Evolutionary conservation across 1,284 basidiomycete genomes (phyloP).

Genomic region (Microbotryum violaceum): DNA sequence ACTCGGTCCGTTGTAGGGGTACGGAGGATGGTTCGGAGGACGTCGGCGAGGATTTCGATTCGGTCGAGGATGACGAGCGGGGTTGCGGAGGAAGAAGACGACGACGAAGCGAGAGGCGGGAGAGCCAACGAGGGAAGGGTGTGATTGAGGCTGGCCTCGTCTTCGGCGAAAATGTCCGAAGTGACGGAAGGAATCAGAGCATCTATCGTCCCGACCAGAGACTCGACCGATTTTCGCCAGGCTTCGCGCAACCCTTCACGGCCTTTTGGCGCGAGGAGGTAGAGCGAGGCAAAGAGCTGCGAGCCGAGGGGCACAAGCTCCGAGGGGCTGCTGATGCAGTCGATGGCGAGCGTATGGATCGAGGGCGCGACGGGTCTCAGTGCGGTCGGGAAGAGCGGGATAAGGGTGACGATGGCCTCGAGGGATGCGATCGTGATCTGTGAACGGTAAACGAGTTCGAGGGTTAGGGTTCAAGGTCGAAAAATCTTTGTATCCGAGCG

Average conservation of each 20-base stretch:
- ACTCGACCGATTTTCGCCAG: slow-evolving; percentile 25
- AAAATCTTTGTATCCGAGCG: neutral
- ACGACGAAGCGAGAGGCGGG: slow-evolving; percentile 6
- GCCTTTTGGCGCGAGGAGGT: slow-evolving; percentile 29
- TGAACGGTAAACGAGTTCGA: neutral
- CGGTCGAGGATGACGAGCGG: slow-evolving; percentile 10
- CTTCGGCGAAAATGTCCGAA: slow-evolving; percentile 21
- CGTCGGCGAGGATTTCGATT: slow-evolving; percentile 81
- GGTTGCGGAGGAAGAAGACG: neutral
- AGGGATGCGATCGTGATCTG: slow-evolving; percentile 18
- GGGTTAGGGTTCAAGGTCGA: neutral
- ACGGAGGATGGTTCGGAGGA: slow-evolving; percentile 55
- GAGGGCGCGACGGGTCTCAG: slow-evolving; percentile 19
- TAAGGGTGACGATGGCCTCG: slow-evolving; percentile 16
- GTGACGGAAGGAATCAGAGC: slow-evolving; percentile 6
- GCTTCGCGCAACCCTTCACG: slow-evolving; percentile 25
- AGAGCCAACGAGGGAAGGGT: slow-evolving; percentile 18
- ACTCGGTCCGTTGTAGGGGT: slow-evolving; percentile 25
- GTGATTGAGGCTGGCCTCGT: slow-evolving; percentile 18
- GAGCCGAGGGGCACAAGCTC: slow-evolving; percentile 9
- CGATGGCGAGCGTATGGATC: slow-evolving; percentile 25
- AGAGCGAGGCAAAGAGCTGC: slow-evolving; percentile 24
- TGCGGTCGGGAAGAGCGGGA: slow-evolving; percentile 28
- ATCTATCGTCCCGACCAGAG: slow-evolving; percentile 20
- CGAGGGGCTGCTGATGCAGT: neutral